Evolutionary conservation across 225 moss, liverwort and hornwort species (phyloP), one percentile per base, ranked within the genome.

Genomic region (Climacium dendroides): DNA sequence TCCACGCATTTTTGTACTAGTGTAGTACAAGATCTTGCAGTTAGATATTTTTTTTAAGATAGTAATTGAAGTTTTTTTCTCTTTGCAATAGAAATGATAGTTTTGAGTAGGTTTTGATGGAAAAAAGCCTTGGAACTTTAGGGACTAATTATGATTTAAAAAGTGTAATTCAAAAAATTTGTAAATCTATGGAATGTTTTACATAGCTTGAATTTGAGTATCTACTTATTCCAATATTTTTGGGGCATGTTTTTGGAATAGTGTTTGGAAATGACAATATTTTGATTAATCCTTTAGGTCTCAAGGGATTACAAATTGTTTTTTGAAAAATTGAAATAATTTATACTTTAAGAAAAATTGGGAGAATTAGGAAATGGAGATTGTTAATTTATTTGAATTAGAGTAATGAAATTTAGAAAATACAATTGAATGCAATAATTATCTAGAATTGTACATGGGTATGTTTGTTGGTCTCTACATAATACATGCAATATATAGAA

Each of bases 241-340:
- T 7, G 30, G 12, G 19, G 7, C 0, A 48, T 32, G 19, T 19
- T 48, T 50, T 7, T 7, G 1, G 20, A 1, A 50, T 1, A 8
- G 3, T 12, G 3, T 13, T 74, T 50, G 74, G 2, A 52, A 50
- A 74, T 50, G 1, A 7, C 19, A 5, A 13, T 71, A 43, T 28
- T 72, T 28, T 0, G 1, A 26, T 7, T 20, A 4, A 30, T 73
- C 30, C 9, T 30, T 29, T 11, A 30, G 19, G 30, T 15, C 2
- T 2, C 0, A 70, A 0, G 2, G 43, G 43, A 45, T 0, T 2
- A 4, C 29, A 45, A 45, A 45, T 29, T 72, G 6, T 2, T 29
- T 28, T 17, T 17, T 29, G 18, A 7, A 47, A 45, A 47, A 73
- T 6, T 30, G 1, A 5, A 70, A 30, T 30, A 30, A 19, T 19